phyloP scores from a whole-genome alignment of 2,329 filamentous ascomycete species.

The Lachnellula occidentalis region DNA sequence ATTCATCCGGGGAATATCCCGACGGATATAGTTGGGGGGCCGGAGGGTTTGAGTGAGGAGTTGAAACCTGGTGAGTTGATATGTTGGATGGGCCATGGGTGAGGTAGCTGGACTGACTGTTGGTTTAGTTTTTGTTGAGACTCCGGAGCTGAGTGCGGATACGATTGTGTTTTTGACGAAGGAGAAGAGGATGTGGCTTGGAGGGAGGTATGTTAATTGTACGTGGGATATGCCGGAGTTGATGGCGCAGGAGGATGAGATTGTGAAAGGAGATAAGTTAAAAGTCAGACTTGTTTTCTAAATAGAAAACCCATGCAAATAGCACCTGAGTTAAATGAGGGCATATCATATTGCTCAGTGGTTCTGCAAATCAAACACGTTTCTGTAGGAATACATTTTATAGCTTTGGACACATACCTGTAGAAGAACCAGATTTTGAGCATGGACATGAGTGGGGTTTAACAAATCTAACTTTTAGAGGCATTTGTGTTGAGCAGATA shows the following conservation, averaged over 20 bases:
- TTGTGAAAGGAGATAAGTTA: constrained; percentile 34
- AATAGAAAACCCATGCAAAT: background rate
- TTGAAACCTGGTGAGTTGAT: constrained; percentile 10
- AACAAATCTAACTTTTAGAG: background rate
- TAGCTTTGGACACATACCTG: too few relatives aligned
- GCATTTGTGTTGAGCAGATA: background rate
- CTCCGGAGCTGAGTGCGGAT: constrained; percentile 36
- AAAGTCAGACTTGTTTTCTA: constrained; percentile 29
- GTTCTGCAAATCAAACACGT: too few relatives aligned
- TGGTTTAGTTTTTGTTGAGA: constrained; percentile 32
- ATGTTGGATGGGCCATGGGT: background rate
- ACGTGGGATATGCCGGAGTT: constrained; percentile 46
- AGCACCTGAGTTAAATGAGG: too few relatives aligned
- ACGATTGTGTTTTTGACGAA: constrained; percentile 39
- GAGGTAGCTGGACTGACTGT: constrained; percentile 24
- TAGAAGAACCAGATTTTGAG: too few relatives aligned
- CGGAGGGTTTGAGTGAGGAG: constrained; percentile 5
- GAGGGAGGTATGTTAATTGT: constrained; percentile 38
- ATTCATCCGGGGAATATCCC: constrained; percentile 34
- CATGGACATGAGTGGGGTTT: too few relatives aligned
- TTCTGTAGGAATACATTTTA: too few relatives aligned
- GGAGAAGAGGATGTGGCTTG: constrained; percentile 41
- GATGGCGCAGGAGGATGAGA: constrained; percentile 36
- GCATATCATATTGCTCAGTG: too few relatives aligned
- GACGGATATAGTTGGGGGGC: constrained; percentile 18